These are phyloP conservation scores for Artemisia princeps DNA, from an alignment of 140 eudicot species.

Conservation along the genomic window DNA sequence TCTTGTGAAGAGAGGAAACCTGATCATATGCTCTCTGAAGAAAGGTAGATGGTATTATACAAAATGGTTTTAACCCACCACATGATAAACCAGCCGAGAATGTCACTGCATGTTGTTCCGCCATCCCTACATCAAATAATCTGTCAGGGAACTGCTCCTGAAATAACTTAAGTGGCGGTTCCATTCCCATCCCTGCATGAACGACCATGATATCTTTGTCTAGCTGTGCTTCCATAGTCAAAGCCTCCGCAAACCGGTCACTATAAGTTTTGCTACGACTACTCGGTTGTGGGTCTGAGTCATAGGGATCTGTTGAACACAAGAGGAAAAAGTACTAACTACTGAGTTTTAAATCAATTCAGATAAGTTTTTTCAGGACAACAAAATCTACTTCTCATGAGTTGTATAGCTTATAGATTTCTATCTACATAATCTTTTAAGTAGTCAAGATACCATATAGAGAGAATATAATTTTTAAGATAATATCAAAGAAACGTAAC, in stretches of 20 bases:
- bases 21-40: slow-evolving; percentile 94
- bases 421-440: neutral
- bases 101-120: slow-evolving; percentile 96
- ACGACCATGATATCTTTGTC: slow-evolving; percentile 80
- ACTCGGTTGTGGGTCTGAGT: slow-evolving; percentile 33
- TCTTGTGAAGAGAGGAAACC: slow-evolving; percentile 34
- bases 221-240: slow-evolving; percentile 56
- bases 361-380: neutral
- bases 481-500: neutral
- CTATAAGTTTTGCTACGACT: slow-evolving; percentile 46
- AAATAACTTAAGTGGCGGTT: slow-evolving; percentile 49
- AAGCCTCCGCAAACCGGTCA: slow-evolving; percentile 61
- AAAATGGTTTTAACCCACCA: slow-evolving; percentile 87
- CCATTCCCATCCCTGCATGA: slow-evolving; percentile 86
- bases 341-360: slow-evolving; percentile 1
- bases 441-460: neutral
- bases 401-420: slow-evolving; percentile 15
- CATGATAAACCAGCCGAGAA: slow-evolving; percentile 87
- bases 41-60: slow-evolving; percentile 87
- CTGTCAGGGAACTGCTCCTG: slow-evolving; percentile 56
- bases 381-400: slow-evolving; percentile 7
- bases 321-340: slow-evolving; percentile 6
- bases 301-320: slow-evolving; percentile 42
- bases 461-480: neutral
- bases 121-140: slow-evolving; percentile 87